These are phyloP conservation scores for Didymella glomerata DNA, from an alignment of 2,329 filamentous ascomycete species.

Conservation along the genomic window DNA sequence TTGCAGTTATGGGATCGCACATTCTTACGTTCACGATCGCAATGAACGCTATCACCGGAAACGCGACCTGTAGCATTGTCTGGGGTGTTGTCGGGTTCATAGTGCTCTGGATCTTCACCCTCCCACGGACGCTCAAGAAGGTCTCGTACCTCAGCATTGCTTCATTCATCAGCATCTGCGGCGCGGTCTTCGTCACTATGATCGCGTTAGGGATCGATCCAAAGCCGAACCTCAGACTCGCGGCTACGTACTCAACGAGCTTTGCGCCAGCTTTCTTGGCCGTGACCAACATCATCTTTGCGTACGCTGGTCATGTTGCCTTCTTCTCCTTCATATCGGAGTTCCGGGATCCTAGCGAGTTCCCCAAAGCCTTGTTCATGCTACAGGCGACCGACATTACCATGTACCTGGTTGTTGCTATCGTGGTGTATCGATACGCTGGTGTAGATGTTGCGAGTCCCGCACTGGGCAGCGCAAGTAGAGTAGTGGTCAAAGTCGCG, in stretches of 20 bases:
- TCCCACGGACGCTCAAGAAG: slow-evolving; percentile 69
- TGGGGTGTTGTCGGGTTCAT: slow-evolving; percentile 68
- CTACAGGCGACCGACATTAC: slow-evolving; percentile 66
- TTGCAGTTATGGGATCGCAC: slow-evolving; percentile 62
- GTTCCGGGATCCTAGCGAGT: slow-evolving; percentile 67
- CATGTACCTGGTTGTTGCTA: slow-evolving; percentile 72
- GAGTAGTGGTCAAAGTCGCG: slow-evolving; percentile 68
- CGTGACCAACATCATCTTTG: slow-evolving; percentile 70
- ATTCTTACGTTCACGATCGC: slow-evolving; percentile 73
- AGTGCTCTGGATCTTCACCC: slow-evolving; percentile 67
- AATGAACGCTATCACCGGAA: slow-evolving; percentile 68
- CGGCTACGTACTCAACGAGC: slow-evolving; percentile 26
- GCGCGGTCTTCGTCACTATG: slow-evolving; percentile 72
- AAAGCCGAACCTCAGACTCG: slow-evolving; percentile 37
- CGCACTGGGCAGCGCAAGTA: slow-evolving; percentile 67
- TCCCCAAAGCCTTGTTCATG: slow-evolving; percentile 67
- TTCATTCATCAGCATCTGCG: slow-evolving; percentile 70
- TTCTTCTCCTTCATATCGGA: slow-evolving; percentile 74
- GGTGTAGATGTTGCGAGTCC: slow-evolving; percentile 69
- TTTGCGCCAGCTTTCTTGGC: slow-evolving; percentile 33
- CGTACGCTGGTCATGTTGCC: slow-evolving; percentile 71
- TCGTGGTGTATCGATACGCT: slow-evolving; percentile 72
- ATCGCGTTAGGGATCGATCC: slow-evolving; percentile 65
- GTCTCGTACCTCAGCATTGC: slow-evolving; percentile 69
- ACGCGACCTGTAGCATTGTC: slow-evolving; percentile 69